These are phyloP conservation scores for Lumnitzera racemosa DNA, from an alignment of 345 rosid genomes.

Conservation along the genomic window DNA sequence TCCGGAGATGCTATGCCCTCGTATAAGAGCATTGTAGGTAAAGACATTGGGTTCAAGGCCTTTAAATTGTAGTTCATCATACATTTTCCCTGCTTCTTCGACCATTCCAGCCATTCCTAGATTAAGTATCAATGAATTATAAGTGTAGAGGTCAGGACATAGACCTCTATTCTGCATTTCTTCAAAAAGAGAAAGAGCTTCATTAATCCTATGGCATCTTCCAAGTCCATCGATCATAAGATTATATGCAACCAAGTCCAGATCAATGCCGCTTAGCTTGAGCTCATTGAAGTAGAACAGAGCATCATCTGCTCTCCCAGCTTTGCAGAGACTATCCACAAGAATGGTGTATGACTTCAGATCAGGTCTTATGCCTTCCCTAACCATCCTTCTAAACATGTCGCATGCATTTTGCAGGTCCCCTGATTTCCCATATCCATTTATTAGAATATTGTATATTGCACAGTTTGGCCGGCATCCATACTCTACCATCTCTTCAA, in stretches of 20 bases:
- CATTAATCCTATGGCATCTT: conserved; percentile 50
- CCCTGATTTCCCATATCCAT: conserved; percentile 76
- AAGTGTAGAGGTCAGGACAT: conserved; percentile 71
- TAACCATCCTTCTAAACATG: conserved; percentile 62
- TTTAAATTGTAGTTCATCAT: conserved; percentile 40
- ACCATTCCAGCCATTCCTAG: conserved; percentile 61
- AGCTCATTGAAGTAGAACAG: conserved; percentile 54
- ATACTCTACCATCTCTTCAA: conserved; percentile 69
- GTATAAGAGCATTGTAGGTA: conserved; percentile 82
- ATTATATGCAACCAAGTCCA: conserved; percentile 66
- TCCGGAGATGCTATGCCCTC: conserved; percentile 67
- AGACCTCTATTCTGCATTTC: conserved; percentile 62
- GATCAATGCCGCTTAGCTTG: conserved; percentile 52
- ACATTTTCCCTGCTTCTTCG: conserved; percentile 59
- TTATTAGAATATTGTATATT: conserved; percentile 77
- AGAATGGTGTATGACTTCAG: conserved; percentile 80
- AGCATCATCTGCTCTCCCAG: conserved; percentile 73
- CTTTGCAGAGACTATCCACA: conserved; percentile 62
- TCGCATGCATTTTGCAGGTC: conserved; percentile 56
- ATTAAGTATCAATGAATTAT: conserved; percentile 65
- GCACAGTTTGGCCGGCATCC: conserved; percentile 82
- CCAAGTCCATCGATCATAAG: conserved; percentile 74
- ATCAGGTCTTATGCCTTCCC: conserved; percentile 83
- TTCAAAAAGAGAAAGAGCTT: conserved; percentile 52
- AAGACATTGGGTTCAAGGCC: conserved; percentile 81